Conservation (phyloP, 805 yeast species). For the Candida sphagnicola region DNA sequence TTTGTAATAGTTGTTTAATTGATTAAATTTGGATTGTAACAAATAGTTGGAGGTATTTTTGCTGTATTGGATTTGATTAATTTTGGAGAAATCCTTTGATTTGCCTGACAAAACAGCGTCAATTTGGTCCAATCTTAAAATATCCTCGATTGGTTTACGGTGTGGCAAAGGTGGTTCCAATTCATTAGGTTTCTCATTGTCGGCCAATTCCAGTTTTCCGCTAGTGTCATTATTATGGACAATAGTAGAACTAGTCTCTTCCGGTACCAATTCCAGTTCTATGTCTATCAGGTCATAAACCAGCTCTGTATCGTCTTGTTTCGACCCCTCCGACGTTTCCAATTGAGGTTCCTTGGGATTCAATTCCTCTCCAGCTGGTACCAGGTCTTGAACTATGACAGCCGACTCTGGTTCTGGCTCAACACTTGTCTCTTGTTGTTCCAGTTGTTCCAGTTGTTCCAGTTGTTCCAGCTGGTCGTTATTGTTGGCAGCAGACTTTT, state of each 20-base stretch:
- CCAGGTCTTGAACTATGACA: background rate
- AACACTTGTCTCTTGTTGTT: background rate
- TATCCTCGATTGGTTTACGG: conserved; percentile 23
- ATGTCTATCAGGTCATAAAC: conserved; percentile 1
- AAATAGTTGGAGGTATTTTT: conserved; percentile 41
- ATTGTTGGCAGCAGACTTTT: background rate
- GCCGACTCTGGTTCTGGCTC: background rate
- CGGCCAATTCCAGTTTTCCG: background rate
- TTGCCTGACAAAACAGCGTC: conserved; percentile 10
- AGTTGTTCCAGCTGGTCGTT: background rate
- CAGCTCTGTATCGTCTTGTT: background rate
- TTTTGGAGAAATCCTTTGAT: conserved; percentile 5
- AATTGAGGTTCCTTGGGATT: background rate
- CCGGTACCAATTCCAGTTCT: background rate
- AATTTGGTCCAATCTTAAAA: conserved; percentile 19
- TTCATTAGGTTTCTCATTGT: background rate
- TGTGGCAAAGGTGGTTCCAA: conserved; percentile 30
- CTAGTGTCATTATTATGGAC: background rate
- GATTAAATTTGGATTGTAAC: conserved; percentile 55
- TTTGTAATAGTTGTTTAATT: conserved; percentile 48
- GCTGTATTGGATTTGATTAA: conserved; percentile 17
- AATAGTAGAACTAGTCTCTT: background rate
- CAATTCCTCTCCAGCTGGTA: background rate
- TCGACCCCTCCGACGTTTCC: too few species aligned
- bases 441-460: background rate